Conservation (phyloP, 2,329 filamentous ascomycete genomes). For the Thielaviopsis populi region DNA sequence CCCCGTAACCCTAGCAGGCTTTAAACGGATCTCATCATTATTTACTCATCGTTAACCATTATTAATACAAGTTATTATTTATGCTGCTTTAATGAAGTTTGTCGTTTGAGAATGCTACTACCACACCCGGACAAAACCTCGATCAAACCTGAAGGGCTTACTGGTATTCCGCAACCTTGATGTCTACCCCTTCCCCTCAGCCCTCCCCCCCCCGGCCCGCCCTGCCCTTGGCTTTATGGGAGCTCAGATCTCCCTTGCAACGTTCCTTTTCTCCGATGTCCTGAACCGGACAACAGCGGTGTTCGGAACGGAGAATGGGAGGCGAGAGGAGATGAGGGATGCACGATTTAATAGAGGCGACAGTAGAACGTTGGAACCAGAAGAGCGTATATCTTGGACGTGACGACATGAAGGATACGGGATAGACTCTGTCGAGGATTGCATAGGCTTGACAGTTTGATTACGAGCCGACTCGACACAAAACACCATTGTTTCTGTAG, state of each 20-base stretch:
- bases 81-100: background rate
- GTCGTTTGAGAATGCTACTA: no score
- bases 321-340: no score
- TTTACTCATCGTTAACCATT: background rate
- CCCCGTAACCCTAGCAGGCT: background rate
- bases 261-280: conserved; percentile 2
- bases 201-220: background rate
- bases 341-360: no score
- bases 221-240: background rate
- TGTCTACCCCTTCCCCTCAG: background rate
- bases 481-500: no score
- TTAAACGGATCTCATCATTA: background rate
- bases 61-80: background rate
- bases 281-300: background rate
- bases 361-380: no score
- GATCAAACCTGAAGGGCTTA: background rate
- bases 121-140: background rate
- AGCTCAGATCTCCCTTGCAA: background rate
- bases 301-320: background rate
- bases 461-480: no score
- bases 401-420: no score
- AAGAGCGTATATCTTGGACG: no score
- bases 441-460: no score
- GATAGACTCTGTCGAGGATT: no score
- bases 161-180: background rate